Base-by-base conservation (phyloP, 176 grass and related monocot genomes). In the Carex myosuroides region DNA sequence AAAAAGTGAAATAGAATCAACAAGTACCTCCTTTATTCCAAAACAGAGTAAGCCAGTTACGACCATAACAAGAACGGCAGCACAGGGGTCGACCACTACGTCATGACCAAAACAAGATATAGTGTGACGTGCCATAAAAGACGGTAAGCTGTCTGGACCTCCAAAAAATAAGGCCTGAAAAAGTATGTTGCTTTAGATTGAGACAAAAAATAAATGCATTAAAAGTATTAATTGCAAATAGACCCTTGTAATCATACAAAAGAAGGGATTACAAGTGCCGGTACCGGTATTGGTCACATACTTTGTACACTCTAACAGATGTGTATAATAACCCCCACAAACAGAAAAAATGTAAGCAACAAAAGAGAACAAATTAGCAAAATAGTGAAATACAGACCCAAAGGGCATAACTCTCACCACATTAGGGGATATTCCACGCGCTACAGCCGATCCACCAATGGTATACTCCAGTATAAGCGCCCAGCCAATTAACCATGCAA, bases 401-500 rank as follows among this genome's bases (percentile, higher is more conserved):
- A 77, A 88, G 11, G 82, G 66, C 83, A 32, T 55, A 44, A 24
- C 21, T 87, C 88, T 87, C 82, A 99, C 96, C 75, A 99, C 85
- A 77, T 99, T 99, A 30, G 96, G 96, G 61, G 96, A 92, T 93
- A 99, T 93, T 81, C 96, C 96, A 52, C 96, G 88, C 18, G 96
- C 93, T 89, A 99, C 93, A 89, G 96, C 96, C 33, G 96, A 89
- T 86, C 96, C 93, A 50, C 96, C 91, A 92, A 98, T 92, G 69
- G 93, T 93, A 83, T 98, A 98, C 84, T 98, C 96, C 64, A 98
- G 88, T 35, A 98, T 88, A 55, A 98, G 80, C 88, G 93, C 91
- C 96, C 96, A 98, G 59, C 96, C 96, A 88, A 98, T 95, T 87
- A 98, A 85, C 96, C 96, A 98, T 77, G 96, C 96, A 86, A 93